phyloP scores from a whole-genome alignment of 2,329 filamentous ascomycete species.

The Tetracladium maxilliforme region DNA sequence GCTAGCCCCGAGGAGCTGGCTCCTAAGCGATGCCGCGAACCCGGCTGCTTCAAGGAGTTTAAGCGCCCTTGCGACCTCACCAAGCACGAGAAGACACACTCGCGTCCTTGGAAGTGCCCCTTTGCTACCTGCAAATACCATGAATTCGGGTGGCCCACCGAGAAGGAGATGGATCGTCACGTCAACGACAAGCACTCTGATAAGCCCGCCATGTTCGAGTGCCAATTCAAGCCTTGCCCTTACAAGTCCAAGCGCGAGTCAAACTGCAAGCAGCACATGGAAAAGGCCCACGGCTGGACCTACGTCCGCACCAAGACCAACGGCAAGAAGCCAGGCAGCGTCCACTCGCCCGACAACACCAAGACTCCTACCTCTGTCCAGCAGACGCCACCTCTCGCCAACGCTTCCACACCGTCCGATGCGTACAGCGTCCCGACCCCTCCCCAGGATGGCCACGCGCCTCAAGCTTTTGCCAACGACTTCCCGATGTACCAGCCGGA shows the following conservation, averaged over 20 bases:
- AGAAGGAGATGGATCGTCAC: slow-evolving; percentile 94
- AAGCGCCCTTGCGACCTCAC: slow-evolving; percentile 94
- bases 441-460: slow-evolving; percentile 11
- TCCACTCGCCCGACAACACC: slow-evolving; percentile 27
- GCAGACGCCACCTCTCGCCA: slow-evolving; percentile 42
- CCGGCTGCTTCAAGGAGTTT: slow-evolving; percentile 78
- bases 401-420: slow-evolving; percentile 41
- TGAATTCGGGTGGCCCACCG: slow-evolving; percentile 83
- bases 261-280: slow-evolving; percentile 98
- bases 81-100: slow-evolving; percentile 97
- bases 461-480: slow-evolving; percentile 17
- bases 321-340: slow-evolving; percentile 40
- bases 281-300: slow-evolving; percentile 85
- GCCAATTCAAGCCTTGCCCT: slow-evolving; percentile 67
- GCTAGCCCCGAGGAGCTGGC: slow-evolving; percentile 72
- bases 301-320: slow-evolving; percentile 91
- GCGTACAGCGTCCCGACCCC: slow-evolving; percentile 18
- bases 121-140: slow-evolving; percentile 77
- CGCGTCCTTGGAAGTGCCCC: slow-evolving; percentile 88
- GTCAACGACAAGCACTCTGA: slow-evolving; percentile 90
- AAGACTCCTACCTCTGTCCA: slow-evolving; percentile 20
- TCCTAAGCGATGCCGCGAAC: slow-evolving; percentile 61
- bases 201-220: slow-evolving; percentile 69
- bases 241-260: slow-evolving; percentile 94
- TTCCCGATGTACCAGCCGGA: slow-evolving; percentile 4